Evolutionary conservation across 257 asterid species (phyloP).

Genomic region (Scutellaria barbata): DNA sequence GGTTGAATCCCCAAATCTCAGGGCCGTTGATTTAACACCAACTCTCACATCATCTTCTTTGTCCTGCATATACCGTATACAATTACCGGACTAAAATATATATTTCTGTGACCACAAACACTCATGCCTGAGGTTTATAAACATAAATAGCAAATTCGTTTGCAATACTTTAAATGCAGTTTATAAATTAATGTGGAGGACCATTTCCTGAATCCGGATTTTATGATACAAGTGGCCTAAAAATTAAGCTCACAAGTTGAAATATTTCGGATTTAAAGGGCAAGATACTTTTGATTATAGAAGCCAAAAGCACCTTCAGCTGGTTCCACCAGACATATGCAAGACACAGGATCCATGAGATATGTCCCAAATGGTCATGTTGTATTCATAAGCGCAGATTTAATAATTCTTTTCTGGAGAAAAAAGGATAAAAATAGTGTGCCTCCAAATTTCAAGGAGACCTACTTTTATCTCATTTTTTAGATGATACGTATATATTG

Average conservation of each 20-base stretch:
- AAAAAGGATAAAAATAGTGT: background rate
- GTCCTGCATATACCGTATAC: constrained; percentile 57
- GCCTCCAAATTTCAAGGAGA: background rate
- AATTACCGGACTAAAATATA: constrained; percentile 9
- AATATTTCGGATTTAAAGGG: background rate
- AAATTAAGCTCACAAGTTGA: constrained; percentile 1
- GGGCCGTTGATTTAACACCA: constrained; percentile 93
- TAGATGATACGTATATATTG: background rate
- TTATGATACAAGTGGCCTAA: background rate
- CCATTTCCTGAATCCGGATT: background rate
- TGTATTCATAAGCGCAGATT: constrained; percentile 28
- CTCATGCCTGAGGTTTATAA: constrained; percentile 15
- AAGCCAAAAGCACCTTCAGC: constrained; percentile 16
- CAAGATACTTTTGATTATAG: constrained; percentile 17
- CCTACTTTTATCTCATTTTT: constrained; percentile 13
- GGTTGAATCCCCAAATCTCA: constrained; percentile 82
- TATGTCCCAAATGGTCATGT: constrained; percentile 20
- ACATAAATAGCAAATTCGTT: constrained; percentile 23
- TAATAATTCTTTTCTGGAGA: background rate
- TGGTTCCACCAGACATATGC: background rate
- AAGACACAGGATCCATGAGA: background rate
- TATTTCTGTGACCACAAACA: constrained; percentile 5
- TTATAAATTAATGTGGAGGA: constrained; percentile 22
- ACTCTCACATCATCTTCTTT: constrained; percentile 80
- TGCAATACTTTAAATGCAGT: constrained; percentile 22